These are phyloP conservation scores for Fusarium tjaetaba DNA, from an alignment of 2,329 filamentous ascomycete genomes.

Conservation along the genomic window DNA sequence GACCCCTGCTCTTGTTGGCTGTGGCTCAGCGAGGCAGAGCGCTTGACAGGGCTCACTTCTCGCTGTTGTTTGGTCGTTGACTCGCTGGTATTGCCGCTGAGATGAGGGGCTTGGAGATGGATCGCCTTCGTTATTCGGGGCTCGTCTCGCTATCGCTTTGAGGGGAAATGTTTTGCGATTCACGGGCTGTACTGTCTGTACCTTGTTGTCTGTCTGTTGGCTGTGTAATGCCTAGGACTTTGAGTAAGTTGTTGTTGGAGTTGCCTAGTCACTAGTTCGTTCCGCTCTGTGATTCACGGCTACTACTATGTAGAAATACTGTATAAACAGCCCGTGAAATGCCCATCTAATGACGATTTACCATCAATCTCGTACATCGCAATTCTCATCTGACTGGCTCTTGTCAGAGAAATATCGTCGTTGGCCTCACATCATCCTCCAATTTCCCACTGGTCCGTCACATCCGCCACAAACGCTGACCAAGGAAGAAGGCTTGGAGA, in stretches of 20 bases:
- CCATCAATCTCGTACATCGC: neutral
- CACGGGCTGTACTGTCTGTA: neutral
- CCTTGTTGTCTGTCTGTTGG: neutral
- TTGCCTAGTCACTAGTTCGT: conserved; percentile 7
- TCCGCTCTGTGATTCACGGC: neutral
- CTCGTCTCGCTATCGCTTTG: conserved; percentile 20
- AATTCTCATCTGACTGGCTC: neutral
- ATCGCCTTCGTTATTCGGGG: conserved; percentile 23
- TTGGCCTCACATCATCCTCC: conserved; percentile 17
- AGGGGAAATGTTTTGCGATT: neutral
- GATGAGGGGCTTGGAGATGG: conserved; percentile 3
- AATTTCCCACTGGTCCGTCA: conserved; percentile 20
- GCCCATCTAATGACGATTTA: neutral
- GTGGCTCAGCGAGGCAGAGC: conserved; percentile 39
- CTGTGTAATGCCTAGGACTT: conserved; percentile 13
- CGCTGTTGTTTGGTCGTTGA: conserved; percentile 18
- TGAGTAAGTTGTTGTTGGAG: neutral
- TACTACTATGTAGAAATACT: neutral
- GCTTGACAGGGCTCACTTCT: conserved; percentile 9
- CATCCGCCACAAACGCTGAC: conserved; percentile 34
- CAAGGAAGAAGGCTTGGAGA: conserved; percentile 9
- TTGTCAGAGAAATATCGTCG: conserved; percentile 15
- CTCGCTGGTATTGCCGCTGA: conserved; percentile 29
- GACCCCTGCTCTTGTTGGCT: conserved; percentile 10
- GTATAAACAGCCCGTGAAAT: conserved; percentile 25